These are phyloP conservation scores for Raphanus sativus DNA, from an alignment of 345 rosid genomes.

Conservation along the genomic window DNA sequence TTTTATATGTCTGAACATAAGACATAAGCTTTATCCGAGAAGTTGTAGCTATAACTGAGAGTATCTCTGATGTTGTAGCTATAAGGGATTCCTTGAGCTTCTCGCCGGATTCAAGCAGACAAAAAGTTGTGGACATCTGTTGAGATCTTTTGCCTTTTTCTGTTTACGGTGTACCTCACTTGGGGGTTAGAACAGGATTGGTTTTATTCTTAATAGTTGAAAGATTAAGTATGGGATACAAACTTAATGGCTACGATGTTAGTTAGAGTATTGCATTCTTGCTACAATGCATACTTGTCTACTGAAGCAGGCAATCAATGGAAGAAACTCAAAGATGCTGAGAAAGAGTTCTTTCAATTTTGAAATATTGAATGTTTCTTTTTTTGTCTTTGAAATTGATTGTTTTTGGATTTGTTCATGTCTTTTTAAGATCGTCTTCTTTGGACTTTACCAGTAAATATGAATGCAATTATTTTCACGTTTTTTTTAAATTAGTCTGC, in stretches of 20 bases:
- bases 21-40: too few species aligned
- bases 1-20: too few species aligned
- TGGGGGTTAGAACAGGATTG: background rate
- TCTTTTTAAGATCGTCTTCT: background rate
- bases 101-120: background rate
- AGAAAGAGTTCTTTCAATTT: background rate
- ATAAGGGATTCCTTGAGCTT: too few species aligned
- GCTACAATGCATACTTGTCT: too few species aligned
- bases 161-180: background rate
- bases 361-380: background rate
- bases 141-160: background rate
- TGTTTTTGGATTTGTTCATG: background rate
- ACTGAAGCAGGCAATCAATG: too few species aligned
- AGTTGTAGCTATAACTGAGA: background rate
- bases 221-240: background rate
- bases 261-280: background rate
- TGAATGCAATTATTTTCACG: background rate
- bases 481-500: background rate
- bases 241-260: background rate
- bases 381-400: background rate
- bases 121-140: background rate
- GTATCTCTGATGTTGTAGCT: conserved; percentile 2
- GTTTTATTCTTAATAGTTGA: background rate
- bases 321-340: conserved; percentile 16
- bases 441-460: background rate